These are phyloP conservation scores for Fusarium temperatum DNA, from an alignment of 2,329 filamentous ascomycete species.

Conservation along the genomic window DNA sequence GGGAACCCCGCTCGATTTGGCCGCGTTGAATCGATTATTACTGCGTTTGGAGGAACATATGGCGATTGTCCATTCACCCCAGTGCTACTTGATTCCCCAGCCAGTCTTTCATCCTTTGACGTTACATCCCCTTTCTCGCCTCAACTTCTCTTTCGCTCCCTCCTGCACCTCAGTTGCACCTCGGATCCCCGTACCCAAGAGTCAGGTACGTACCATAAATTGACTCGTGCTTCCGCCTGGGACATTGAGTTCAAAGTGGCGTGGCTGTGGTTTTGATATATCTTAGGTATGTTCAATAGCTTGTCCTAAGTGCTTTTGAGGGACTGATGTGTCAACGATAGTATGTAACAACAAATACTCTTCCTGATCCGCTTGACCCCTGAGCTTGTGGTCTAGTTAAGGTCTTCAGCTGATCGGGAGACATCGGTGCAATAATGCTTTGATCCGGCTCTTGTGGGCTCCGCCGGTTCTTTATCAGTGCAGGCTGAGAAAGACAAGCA, in stretches of 20 bases:
- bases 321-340: neutral
- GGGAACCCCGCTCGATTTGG: slow-evolving; percentile 1
- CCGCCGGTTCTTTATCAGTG: slow-evolving; percentile 12
- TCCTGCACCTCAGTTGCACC: slow-evolving; percentile 19
- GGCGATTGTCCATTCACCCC: neutral
- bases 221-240: neutral
- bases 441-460: slow-evolving; percentile 10
- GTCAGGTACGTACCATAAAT: neutral
- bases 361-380: slow-evolving; percentile 10
- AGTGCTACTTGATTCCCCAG: slow-evolving; percentile 26
- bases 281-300: neutral
- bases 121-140: slow-evolving; percentile 25
- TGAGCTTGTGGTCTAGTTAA: neutral
- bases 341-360: neutral
- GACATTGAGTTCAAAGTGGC: neutral
- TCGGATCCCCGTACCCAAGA: neutral
- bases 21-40: neutral
- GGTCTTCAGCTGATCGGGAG: slow-evolving; percentile 18
- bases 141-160: slow-evolving; percentile 4
- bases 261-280: neutral
- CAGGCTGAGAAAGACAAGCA: slow-evolving; percentile 16
- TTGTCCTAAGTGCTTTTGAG: neutral
- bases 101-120: slow-evolving; percentile 21
- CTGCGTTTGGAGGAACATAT: neutral
- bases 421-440: slow-evolving; percentile 8